Conservation (phyloP, 257 asterid species). For the Schizonepeta tenuifolia region DNA sequence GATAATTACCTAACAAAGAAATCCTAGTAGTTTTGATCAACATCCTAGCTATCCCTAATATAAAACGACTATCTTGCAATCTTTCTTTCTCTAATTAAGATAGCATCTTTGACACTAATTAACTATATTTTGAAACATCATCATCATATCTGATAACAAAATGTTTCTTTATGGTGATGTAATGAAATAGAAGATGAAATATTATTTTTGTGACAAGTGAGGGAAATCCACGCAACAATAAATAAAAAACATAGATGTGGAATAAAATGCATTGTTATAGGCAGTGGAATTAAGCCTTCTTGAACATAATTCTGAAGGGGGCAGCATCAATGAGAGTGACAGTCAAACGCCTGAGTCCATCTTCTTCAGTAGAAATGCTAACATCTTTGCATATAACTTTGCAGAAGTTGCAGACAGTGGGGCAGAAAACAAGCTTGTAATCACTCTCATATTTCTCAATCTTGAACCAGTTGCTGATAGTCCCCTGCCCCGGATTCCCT, state of each 20-base stretch:
- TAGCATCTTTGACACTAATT: neutral
- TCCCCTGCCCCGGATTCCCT: constrained; percentile 55
- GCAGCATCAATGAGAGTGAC: constrained; percentile 30
- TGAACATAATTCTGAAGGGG: constrained; percentile 35
- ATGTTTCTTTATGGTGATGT: too few species aligned
- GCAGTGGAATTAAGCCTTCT: constrained; percentile 20
- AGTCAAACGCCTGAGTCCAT: constrained; percentile 50
- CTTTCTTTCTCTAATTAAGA: too few species aligned
- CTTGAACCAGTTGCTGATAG: constrained; percentile 33
- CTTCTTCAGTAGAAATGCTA: constrained; percentile 44
- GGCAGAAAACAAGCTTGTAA: constrained; percentile 38
- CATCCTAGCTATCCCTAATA: too few species aligned
- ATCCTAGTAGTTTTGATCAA: too few species aligned
- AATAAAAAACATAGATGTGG: neutral
- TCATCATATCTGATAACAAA: too few species aligned
- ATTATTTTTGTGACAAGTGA: too few species aligned
- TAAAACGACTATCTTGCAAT: too few species aligned
- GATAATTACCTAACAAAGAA: neutral
- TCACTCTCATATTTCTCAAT: constrained; percentile 31
- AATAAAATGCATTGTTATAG: too few species aligned
- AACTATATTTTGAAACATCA: neutral
- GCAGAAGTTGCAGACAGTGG: constrained; percentile 55
- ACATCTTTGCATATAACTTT: constrained; percentile 47
- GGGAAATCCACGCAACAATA: too few species aligned
- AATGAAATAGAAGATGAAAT: too few species aligned